Conservation (phyloP, 441 rosid species). For the Erodium moschatum region DNA sequence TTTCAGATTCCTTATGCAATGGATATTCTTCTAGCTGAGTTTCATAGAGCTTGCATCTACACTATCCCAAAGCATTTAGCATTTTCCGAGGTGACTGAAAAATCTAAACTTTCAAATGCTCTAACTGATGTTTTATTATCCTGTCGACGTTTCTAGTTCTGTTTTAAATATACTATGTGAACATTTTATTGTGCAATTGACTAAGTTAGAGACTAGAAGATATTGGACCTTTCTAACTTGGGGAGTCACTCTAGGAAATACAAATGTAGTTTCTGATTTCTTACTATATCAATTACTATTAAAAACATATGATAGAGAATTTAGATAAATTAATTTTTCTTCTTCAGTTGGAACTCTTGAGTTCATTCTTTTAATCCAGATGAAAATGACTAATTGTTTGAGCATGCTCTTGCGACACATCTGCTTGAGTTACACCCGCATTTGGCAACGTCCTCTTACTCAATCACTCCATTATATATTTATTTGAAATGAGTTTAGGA, state of each 20-base stretch:
- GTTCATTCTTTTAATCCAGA: no score
- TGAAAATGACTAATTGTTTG: no score
- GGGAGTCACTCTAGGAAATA: no score
- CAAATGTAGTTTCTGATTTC: no score
- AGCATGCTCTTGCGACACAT: not conserved
- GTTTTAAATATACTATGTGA: not conserved
- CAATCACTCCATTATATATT: not conserved
- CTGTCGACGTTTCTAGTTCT: not conserved
- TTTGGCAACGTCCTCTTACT: not conserved
- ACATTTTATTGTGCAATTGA: not conserved
- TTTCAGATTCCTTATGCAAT: conserved; percentile 58
- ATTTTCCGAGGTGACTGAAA: conserved; percentile 43
- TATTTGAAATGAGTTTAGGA: not conserved
- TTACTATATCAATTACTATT: not conserved
- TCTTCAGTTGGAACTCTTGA: not conserved
- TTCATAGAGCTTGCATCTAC: conserved; percentile 72
- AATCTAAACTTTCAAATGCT: not conserved
- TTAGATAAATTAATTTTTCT: not conserved
- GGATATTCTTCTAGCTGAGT: conserved; percentile 78
- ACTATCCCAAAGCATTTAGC: conserved; percentile 66
- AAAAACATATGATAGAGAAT: not conserved
- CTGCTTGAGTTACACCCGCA: not conserved
- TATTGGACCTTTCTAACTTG: not conserved
- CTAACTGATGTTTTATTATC: not conserved
- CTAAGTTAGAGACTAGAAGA: not conserved